Evolutionary conservation across 768 basidiomycete species (phyloP), one percentile per base, ranked within the genome.

Genomic region (Podaxis rugospora): DNA sequence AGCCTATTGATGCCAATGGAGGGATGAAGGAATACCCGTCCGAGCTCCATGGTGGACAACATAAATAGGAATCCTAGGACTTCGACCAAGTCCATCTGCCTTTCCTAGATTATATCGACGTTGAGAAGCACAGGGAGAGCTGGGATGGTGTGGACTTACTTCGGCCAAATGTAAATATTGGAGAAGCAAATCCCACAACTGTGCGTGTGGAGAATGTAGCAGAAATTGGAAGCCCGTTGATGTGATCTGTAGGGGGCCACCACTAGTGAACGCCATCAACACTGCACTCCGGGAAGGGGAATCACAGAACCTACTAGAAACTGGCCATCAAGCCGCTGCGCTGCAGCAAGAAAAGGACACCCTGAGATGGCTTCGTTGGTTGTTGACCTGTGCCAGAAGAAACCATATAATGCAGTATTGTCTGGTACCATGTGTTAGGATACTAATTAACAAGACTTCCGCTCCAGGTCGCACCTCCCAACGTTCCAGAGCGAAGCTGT

Each of bases 331-430:
- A 78, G 16, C 90, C 90, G 70, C 93, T 94, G 42, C 87, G 79
- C 67, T 91, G 81, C 1, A 99, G 79, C 5, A 98, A 80, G 68
- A 85, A 89, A 7, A 96, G 77, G 13, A 98, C 95, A 18, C 88
- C 90, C 63, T 86, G 84, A 0, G 91, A 91, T 5, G 95, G 93
- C 69, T 83, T 85, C 6, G 86, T 76, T 25, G 90, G 84, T 39
- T 82, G 77, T 69, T 90, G 85, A n/a, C 86, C 92, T 28, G 84
- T 86, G 11, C 87, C 92, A 35, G 91, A 96, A 7, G 93, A 95
- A 3, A 99, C 97, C 95, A 99, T 97, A 70, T 92, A 98, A 73
- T 98, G 94, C 47, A 98, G 80, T 67, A 98, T 96, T 0, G 93
- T 95, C 95, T 98, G 63, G 32, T 28, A 50, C 44, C 64, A 55